Evolutionary conservation across 2,329 filamentous ascomycete genomes (phyloP).

Genomic region (Colletotrichum camelliae): DNA sequence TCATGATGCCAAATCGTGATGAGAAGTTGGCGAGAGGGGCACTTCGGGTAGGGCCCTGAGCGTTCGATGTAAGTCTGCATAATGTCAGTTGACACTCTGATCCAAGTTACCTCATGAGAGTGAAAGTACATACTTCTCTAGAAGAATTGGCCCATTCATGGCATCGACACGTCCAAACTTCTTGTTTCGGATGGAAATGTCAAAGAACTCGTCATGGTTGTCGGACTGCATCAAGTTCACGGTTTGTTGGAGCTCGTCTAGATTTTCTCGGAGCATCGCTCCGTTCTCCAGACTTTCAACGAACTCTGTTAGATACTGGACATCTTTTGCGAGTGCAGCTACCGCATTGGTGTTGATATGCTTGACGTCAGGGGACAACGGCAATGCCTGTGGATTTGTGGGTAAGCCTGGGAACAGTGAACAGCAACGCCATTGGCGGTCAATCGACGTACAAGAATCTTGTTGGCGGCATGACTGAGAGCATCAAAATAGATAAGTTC

Average conservation of each 20-base stretch:
- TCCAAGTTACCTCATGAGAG: not conserved
- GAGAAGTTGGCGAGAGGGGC: constrained; percentile 75
- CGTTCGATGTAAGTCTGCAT: constrained; percentile 66
- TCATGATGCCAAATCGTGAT: constrained; percentile 74
- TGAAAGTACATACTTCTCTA: constrained; percentile 78
- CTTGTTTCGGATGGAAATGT: constrained; percentile 86
- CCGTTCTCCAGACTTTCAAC: constrained; percentile 84
- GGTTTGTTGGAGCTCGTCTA: constrained; percentile 94
- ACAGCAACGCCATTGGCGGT: not conserved
- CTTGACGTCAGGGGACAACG: constrained; percentile 79
- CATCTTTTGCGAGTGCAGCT: constrained; percentile 79
- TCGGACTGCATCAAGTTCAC: constrained; percentile 85
- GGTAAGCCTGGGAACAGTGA: not conserved
- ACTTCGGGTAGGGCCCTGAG: constrained; percentile 62
- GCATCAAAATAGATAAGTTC: constrained; percentile 98
- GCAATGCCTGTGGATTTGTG: constrained; percentile 62
- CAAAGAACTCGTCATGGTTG: constrained; percentile 96
- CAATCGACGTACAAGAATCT: constrained; percentile 69
- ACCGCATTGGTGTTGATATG: constrained; percentile 90
- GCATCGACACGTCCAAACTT: constrained; percentile 94
- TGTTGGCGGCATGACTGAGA: constrained; percentile 85
- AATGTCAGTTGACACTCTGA: constrained; percentile 26
- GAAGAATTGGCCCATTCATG: constrained; percentile 81
- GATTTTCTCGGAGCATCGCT: constrained; percentile 83
- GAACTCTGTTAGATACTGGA: constrained; percentile 83